phyloP scores from a whole-genome alignment of 805 yeast species.

The Tetrapisispora iriomotensis region DNA sequence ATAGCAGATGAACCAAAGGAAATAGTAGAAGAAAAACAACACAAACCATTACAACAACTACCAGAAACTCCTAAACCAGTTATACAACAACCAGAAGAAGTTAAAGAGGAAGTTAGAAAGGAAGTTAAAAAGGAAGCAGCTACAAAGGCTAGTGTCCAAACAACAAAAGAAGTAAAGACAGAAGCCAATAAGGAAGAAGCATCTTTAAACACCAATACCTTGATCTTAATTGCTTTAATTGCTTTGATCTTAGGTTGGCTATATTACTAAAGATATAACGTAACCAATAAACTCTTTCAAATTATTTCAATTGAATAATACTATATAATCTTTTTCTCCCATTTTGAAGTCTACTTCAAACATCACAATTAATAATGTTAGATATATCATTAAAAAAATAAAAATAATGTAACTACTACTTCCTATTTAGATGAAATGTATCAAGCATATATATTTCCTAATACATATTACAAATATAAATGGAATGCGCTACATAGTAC shows the following conservation, averaged over 20 bases:
- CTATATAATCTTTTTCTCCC: too few relatives aligned
- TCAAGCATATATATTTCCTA: too few relatives aligned
- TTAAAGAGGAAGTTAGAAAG: slow-evolving; percentile 3
- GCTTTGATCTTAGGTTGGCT: slow-evolving; percentile 61
- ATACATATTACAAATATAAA: too few relatives aligned
- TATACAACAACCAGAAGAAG: slow-evolving; percentile 13
- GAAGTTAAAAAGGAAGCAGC: slow-evolving; percentile 4
- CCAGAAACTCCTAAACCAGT: slow-evolving; percentile 4
- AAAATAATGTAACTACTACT: too few relatives aligned
- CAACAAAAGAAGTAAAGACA: slow-evolving; percentile 9
- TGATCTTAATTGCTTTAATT: slow-evolving; percentile 44
- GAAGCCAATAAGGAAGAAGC: slow-evolving; percentile 7
- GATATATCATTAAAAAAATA: too few relatives aligned
- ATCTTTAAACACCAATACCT: slow-evolving; percentile 23
- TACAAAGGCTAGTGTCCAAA: slow-evolving; percentile 8
- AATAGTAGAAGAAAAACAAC: slow-evolving; percentile 9
- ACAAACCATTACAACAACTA: slow-evolving; percentile 6
- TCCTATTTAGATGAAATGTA: too few relatives aligned
- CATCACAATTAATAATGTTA: too few relatives aligned
- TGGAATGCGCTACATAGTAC: too few relatives aligned
- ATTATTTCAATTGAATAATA: not conserved
- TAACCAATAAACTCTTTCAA: not conserved
- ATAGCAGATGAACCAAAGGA: slow-evolving; percentile 5
- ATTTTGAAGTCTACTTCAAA: too few relatives aligned
- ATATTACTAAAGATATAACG: slow-evolving; percentile 38